Evolutionary conservation across 768 basidiomycete species (phyloP).

Genomic region (Tricholoma hemisulphureum): DNA sequence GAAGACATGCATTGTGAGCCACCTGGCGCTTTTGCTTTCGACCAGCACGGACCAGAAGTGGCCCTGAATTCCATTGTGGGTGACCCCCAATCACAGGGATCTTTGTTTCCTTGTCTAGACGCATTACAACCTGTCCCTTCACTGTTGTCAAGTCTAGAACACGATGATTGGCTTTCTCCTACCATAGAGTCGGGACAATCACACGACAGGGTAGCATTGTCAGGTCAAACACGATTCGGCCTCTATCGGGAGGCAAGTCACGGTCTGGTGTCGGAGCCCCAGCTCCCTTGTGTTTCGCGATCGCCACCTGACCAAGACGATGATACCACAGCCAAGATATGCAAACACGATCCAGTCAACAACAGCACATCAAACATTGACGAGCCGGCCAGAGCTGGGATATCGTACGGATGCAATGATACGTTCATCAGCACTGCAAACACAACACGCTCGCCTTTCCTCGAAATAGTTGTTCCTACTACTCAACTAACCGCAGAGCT

Average conservation of each 20-base stretch:
- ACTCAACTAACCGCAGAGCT: background rate
- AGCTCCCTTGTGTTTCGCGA: background rate
- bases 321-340: background rate
- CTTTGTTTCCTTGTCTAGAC: background rate
- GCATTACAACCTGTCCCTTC: background rate
- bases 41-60: background rate
- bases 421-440: background rate
- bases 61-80: background rate
- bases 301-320: background rate
- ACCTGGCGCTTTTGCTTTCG: background rate
- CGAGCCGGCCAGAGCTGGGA: background rate
- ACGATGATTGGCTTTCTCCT: background rate
- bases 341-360: background rate
- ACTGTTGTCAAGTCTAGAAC: background rate
- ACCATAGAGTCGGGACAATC: background rate
- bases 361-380: no score
- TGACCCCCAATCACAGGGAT: background rate
- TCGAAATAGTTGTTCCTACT: background rate
- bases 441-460: background rate
- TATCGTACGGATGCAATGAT: background rate
- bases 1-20: background rate
- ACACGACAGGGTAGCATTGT: background rate
- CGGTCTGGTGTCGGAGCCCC: background rate
- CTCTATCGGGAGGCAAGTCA: background rate
- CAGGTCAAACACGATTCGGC: background rate